Base-by-base conservation (phyloP, 2,329 filamentous ascomycete species). In the Colletotrichum truncatum region DNA sequence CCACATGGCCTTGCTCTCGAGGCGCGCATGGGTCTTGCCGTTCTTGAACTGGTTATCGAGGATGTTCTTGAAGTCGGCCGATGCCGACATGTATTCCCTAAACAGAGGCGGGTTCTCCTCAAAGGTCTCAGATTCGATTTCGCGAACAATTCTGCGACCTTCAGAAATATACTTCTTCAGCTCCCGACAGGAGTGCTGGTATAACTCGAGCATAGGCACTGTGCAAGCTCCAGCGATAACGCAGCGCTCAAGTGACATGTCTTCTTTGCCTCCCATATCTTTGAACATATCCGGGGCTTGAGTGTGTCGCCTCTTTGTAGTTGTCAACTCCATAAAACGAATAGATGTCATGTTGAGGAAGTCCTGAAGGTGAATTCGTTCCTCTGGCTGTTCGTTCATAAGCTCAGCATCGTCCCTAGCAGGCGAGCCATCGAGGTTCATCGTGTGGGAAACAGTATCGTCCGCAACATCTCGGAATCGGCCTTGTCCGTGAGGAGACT, bases 41-140 rank as follows among this genome's bases (percentile, higher is more conserved):
- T 98, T 98, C 77, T 97, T 96, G 83, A 99, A 96, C 75, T 98
- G 94, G 69, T 93, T 96, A 80, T 99, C 95, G 90, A 99, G 97
- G 55, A 97, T 85, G 4, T 88, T 80, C 73, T 93, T 94, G 74
- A 97, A 89, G 67, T 97, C 93, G 1, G 93, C 88, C 1, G 92
- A 87, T 25, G 95, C 95, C 9, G 90, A 90, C 68, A 97, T 89
- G 75, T 99, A 99, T 75, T 98, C 96, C 64, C 89, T 89, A 79
- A 99, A 97, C 1, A 99, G 84, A 1, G 93, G 89, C 8, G 96
- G 96, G 72, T 98, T 98, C 63, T 98, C 93, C 68, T 93, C 90
- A 67, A 92, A 90, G 0, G 94, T 97, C 73, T 97, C 93, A 1
- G 86, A 89, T 75, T 98, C 96, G 64, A 99, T 97, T 70, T 95